Conservation (phyloP, 352 stramenopile genomes). For the Globisporangium carolinianum region DNA sequence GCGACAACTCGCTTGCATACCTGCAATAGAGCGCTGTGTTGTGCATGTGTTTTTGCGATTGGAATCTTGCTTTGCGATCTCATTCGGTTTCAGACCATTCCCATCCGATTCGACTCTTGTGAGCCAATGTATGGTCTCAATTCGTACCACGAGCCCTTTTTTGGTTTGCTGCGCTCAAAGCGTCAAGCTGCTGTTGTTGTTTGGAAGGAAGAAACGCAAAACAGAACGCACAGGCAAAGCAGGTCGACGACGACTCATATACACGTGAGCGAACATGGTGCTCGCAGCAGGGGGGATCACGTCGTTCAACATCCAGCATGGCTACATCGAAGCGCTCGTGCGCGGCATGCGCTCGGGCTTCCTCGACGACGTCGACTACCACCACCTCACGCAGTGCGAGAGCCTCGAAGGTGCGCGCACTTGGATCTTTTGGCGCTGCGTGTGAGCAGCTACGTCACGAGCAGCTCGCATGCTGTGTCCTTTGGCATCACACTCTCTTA, state of each 20-base stretch:
- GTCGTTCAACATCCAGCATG: conserved; percentile 98
- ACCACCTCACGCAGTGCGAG: conserved; percentile 88
- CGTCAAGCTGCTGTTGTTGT: no score
- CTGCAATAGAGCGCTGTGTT: neutral
- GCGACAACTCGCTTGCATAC: no score
- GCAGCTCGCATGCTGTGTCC: no score
- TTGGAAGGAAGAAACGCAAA: neutral
- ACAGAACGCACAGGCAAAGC: neutral
- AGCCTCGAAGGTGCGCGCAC: conserved; percentile 77
- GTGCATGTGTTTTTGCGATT: no score
- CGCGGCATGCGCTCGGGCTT: conserved; percentile 93
- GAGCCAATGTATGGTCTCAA: neutral
- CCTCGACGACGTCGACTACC: conserved; percentile 86
- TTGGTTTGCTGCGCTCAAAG: neutral
- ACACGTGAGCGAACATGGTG: conserved; percentile 24
- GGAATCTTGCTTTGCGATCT: neutral
- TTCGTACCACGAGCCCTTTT: neutral
- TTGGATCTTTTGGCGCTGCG: conserved; percentile 8
- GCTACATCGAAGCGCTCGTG: conserved; percentile 95
- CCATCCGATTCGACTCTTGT: neutral
- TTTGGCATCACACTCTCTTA: no score
- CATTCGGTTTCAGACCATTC: neutral
- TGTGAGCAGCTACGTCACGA: no score
- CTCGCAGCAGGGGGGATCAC: conserved; percentile 84
- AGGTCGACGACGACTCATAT: neutral